Conservation (phyloP, 345 rosid genomes). For the Populus deltoides region DNA sequence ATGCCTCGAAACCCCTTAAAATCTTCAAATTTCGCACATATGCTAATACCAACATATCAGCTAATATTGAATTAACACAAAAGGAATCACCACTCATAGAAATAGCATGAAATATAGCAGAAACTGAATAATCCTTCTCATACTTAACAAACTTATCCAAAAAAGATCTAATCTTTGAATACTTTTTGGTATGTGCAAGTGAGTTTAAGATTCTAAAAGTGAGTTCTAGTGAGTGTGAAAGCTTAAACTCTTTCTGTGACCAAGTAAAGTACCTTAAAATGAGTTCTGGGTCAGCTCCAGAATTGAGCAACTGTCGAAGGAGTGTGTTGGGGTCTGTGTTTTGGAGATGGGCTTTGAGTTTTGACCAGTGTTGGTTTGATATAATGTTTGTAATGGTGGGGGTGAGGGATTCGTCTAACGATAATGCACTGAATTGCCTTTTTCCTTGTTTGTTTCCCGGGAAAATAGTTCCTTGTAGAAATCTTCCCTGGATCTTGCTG, state of each 20-base stretch:
- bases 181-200: constrained; percentile 47
- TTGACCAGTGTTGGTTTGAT: constrained; percentile 62
- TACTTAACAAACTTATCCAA: constrained; percentile 51
- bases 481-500: not conserved
- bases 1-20: constrained; percentile 57
- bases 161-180: constrained; percentile 63
- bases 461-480: not conserved
- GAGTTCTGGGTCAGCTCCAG: constrained; percentile 51
- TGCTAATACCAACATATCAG: constrained; percentile 65
- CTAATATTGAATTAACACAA: constrained; percentile 50
- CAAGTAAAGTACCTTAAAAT: constrained; percentile 58
- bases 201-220: constrained; percentile 45
- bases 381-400: constrained; percentile 39
- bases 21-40: constrained; percentile 47
- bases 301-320: constrained; percentile 46
- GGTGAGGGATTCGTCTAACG: not conserved
- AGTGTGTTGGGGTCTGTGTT: constrained; percentile 33
- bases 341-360: constrained; percentile 38
- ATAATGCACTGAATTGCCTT: constrained; percentile 24
- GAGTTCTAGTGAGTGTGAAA: constrained; percentile 41
- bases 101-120: constrained; percentile 58
- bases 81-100: constrained; percentile 48
- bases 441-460: constrained; percentile 17
- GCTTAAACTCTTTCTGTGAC: constrained; percentile 44
- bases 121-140: constrained; percentile 34